Evolutionary conservation across 148 eudicot genomes (phyloP).

Genomic region (Fagopyrum esculentum): DNA sequence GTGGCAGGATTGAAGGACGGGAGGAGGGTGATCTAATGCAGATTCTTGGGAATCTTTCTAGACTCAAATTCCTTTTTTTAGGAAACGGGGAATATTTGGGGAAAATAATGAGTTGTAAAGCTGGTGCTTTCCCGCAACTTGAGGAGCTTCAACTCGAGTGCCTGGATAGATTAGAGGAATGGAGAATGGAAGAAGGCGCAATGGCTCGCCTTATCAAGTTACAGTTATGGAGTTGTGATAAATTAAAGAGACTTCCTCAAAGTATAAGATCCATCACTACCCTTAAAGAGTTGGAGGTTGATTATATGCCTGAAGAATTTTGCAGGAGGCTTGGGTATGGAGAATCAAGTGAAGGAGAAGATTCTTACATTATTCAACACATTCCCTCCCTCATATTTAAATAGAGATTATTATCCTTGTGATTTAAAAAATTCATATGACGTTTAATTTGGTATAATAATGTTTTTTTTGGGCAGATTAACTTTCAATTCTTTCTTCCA

Average conservation of each 20-base stretch:
- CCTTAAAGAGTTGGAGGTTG: neutral
- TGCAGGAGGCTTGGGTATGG: neutral
- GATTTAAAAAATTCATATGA: too few relatives aligned
- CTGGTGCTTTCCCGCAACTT: neutral
- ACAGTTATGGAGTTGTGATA: fast-evolving
- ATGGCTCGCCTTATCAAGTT: neutral
- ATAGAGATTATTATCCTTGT: too few relatives aligned
- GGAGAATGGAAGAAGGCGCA: neutral
- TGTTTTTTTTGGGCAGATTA: too few relatives aligned
- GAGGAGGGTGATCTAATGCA: neutral
- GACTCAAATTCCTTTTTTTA: neutral
- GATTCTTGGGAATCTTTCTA: neutral
- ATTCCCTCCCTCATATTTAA: neutral
- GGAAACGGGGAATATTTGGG: neutral
- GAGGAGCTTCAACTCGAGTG: neutral
- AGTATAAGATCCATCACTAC: neutral
- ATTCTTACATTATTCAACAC: neutral
- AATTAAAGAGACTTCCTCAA: neutral
- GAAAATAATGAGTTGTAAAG: neutral
- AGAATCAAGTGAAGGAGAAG: neutral
- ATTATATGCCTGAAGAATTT: neutral
- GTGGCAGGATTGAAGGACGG: neutral
- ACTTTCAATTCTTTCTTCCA: too few relatives aligned
- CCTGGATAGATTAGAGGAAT: neutral
- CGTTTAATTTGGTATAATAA: too few relatives aligned